phyloP scores from a whole-genome alignment of 441 rosid species.

The Capsella rubella region DNA sequence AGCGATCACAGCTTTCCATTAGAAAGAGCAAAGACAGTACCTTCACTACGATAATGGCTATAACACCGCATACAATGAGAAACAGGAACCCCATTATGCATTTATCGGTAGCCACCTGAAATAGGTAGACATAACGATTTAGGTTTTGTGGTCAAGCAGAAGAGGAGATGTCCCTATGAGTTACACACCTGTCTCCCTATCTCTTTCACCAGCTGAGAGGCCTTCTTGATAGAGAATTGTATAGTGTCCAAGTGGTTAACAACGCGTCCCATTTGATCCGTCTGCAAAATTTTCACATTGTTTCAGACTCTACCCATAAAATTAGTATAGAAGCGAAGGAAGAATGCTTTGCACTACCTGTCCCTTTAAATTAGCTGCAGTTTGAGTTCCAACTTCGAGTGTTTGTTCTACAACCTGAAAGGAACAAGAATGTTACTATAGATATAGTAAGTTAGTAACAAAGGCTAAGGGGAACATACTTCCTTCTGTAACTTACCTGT shows the following conservation, averaged over 20 bases:
- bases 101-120: conserved; percentile 98
- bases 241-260: conserved; percentile 97
- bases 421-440: conserved; percentile 29
- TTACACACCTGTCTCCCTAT: conserved; percentile 93
- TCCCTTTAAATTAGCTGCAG: conserved; percentile 89
- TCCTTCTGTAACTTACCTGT: conserved; percentile 55
- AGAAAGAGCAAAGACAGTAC: conserved; percentile 45
- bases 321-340: neutral
- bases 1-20: conserved; percentile 30
- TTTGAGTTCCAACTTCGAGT: conserved; percentile 95
- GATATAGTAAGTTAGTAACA: conserved; percentile 1
- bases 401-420: conserved; percentile 93
- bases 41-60: conserved; percentile 97
- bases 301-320: conserved; percentile 3
- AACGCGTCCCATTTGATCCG: conserved; percentile 99
- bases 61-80: conserved; percentile 90
- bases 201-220: conserved; percentile 97
- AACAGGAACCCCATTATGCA: conserved; percentile 96
- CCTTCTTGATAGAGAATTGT: conserved; percentile 96
- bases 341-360: conserved; percentile 65
- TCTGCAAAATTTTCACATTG: conserved; percentile 53
- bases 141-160: conserved; percentile 1
- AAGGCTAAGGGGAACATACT: conserved; percentile 22
- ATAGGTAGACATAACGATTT: conserved; percentile 5
- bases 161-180: conserved; percentile 6